Evolutionary conservation across 202 grass and related monocot species (phyloP).

Genomic region (Cymbopogon flexuosus): DNA sequence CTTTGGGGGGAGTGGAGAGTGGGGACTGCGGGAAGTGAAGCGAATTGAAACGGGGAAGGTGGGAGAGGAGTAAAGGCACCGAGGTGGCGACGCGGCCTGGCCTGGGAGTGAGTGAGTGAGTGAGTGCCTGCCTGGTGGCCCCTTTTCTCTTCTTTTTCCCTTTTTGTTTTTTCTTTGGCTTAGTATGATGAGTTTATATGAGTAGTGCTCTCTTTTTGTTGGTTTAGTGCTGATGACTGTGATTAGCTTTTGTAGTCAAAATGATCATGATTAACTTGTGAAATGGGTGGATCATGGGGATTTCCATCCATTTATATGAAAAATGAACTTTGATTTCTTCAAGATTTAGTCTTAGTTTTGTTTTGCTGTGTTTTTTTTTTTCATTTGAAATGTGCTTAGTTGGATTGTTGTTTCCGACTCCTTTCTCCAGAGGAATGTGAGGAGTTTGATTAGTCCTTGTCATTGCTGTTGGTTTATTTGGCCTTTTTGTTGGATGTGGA

Average conservation of each 20-base stretch:
- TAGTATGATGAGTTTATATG: not conserved
- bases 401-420: not conserved
- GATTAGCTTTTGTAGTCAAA: not conserved
- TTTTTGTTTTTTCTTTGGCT: not conserved
- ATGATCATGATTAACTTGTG: not conserved
- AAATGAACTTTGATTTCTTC: not conserved
- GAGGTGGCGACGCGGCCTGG: slow-evolving; percentile 25
- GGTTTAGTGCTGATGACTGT: not conserved
- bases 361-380: not conserved
- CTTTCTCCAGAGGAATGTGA: not conserved
- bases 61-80: slow-evolving; percentile 28
- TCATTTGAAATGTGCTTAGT: not conserved
- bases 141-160: not conserved
- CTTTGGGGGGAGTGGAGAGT: slow-evolving; percentile 25
- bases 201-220: not conserved
- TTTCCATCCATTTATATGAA: not conserved
- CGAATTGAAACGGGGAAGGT: slow-evolving; percentile 44
- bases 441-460: slow-evolving; percentile 13
- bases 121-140: not conserved
- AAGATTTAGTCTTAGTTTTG: not conserved
- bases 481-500: slow-evolving; percentile 26
- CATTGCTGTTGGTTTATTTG: slow-evolving; percentile 4
- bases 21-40: slow-evolving; percentile 4
- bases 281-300: not conserved
- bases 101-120: not conserved